Evolutionary conservation across 2,329 filamentous ascomycete genomes (phyloP).

Genomic region (Aureobasidium lini): DNA sequence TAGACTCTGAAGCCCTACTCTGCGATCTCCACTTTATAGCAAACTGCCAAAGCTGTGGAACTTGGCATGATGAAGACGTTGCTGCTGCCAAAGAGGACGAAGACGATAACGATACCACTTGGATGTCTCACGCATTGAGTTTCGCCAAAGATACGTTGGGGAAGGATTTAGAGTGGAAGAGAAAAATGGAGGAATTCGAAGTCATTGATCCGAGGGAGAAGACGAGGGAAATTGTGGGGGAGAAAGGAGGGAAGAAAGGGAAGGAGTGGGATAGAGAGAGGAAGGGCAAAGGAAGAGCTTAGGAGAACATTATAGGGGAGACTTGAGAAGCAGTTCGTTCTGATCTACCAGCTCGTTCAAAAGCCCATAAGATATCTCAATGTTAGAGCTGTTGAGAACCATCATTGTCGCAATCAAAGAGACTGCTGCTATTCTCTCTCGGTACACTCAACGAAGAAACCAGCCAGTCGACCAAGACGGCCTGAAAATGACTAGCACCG

Average conservation of each 20-base stretch:
- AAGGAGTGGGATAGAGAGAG: constrained; percentile 33
- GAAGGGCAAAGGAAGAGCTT: background rate
- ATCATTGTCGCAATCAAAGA: too few relatives aligned
- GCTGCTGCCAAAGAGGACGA: constrained; percentile 52
- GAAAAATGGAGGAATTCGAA: constrained; percentile 77
- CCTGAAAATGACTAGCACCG: too few relatives aligned
- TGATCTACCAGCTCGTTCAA: too few relatives aligned
- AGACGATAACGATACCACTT: constrained; percentile 52
- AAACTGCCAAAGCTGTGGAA: constrained; percentile 83
- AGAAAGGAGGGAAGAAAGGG: constrained; percentile 46
- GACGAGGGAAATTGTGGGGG: constrained; percentile 56
- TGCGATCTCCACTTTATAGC: constrained; percentile 96
- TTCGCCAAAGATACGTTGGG: constrained; percentile 87
- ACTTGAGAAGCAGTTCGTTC: too few relatives aligned
- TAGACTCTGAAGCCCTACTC: constrained; percentile 63
- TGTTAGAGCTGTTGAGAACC: too few relatives aligned
- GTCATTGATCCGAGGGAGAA: constrained; percentile 82
- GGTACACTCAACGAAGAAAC: too few relatives aligned
- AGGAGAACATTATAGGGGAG: too few relatives aligned
- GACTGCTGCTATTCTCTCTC: too few relatives aligned
- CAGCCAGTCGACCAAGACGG: too few relatives aligned
- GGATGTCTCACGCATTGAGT: constrained; percentile 78
- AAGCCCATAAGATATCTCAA: too few relatives aligned
- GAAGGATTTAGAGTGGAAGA: constrained; percentile 83
- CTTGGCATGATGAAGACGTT: constrained; percentile 66